Base-by-base conservation (phyloP, 345 rosid species). In the Eutrema heterophyllum region DNA sequence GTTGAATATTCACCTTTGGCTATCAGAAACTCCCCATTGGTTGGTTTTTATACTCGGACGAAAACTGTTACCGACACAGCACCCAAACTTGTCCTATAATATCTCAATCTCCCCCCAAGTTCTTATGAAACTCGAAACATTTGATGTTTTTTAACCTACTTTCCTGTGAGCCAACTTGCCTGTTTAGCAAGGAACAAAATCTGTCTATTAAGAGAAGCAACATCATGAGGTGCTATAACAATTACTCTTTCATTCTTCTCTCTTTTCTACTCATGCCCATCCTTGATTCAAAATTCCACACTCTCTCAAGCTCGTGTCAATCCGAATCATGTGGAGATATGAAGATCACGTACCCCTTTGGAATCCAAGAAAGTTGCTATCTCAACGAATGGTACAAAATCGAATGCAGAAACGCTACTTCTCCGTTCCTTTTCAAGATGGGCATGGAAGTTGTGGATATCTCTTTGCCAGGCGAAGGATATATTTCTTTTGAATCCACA, bases 341-440 rank as follows among this genome's bases (percentile, higher is more conserved):
- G 2, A 72, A 38, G 70, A 71, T 85, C 50, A 84, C 79, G 0
- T 85, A 36, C 61, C 88, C 86, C 9, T 81, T 85, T 44, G 84
- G 88, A 15, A 50, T 53, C 0, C 4, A 36, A 0, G 10, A 70
- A 12, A 82, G 45, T 9, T 81, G 86, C 33, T 75, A 67, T 61
- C 44, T 35, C 3, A 2, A 56, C 15, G 9, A 15, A 0, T 33
- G 36, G n/a, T 78, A 67, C 45, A 24, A 16, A 7, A 38, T 71
- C 27, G 57, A 66, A 7, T 82, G 82, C 15, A 64, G 26, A 44
- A 35, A 69, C 10, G 35, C 65, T 7, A 40, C 49, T 51, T n/a
- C 5, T 6, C 68, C 73, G 7, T 80, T 46, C 51, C 33, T 54
- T 1, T 9, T 4, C 4, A 54, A 10, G 29, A n/a, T 52, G 16